Evolutionary conservation across 2,329 filamentous ascomycete genomes (phyloP).

Genomic region (Fusarium bulbicola): DNA sequence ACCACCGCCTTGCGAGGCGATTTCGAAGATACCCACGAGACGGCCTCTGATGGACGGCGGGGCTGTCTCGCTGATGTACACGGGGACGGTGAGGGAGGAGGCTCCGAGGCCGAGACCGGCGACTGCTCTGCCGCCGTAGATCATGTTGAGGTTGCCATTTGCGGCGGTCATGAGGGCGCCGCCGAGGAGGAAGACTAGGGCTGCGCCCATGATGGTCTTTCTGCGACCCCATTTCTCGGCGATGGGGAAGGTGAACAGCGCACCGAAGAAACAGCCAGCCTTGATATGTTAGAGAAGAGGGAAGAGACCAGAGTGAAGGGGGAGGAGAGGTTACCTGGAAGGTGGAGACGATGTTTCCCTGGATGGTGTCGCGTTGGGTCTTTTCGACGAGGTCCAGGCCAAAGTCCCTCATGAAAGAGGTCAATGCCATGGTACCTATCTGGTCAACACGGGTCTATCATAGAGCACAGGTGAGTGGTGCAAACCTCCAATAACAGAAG

Average conservation of each 20-base stretch:
- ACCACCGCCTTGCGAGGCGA: conserved; percentile 45
- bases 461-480: fast-evolving
- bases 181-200: conserved; percentile 52
- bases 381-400: conserved; percentile 40
- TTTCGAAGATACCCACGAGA: conserved; percentile 62
- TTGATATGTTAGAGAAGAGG: conserved; percentile 23
- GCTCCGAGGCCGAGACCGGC: conserved; percentile 62
- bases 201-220: conserved; percentile 56
- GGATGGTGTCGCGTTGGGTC: conserved; percentile 44
- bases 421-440: conserved; percentile 48
- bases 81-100: conserved; percentile 57
- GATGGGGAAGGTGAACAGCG: conserved; percentile 54
- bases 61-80: conserved; percentile 54
- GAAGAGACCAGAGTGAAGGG: too few relatives aligned
- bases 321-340: conserved; percentile 37
- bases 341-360: conserved; percentile 52
- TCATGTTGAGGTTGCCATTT: conserved; percentile 47
- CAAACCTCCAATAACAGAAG: conserved; percentile 49
- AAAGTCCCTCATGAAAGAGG: conserved; percentile 50
- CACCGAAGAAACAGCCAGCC: conserved; percentile 54
- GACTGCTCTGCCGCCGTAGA: conserved; percentile 60
- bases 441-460: neutral
- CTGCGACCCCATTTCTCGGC: conserved; percentile 59
- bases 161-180: conserved; percentile 48
- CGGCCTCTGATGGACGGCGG: conserved; percentile 62